phyloP scores from a whole-genome alignment of 2,329 filamentous ascomycete genomes.

The Aspergillus candidus region DNA sequence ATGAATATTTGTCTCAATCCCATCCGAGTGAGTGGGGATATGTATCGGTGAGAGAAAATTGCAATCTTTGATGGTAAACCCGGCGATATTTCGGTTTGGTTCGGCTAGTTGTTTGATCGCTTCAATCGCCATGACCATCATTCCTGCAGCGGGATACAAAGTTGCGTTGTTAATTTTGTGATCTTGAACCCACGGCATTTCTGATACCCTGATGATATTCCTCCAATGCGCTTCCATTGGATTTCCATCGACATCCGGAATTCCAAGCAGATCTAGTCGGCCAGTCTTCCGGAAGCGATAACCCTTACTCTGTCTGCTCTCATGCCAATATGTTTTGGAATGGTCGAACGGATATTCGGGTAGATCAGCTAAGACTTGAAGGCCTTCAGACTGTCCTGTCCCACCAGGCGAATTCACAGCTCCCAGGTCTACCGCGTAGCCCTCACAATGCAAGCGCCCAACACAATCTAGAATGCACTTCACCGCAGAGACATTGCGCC shows the following conservation, averaged over 20 bases:
- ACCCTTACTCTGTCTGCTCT: slow-evolving; percentile 17
- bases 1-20: neutral
- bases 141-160: slow-evolving; percentile 16
- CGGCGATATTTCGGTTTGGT: neutral
- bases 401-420: neutral
- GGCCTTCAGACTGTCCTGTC: too few relatives aligned
- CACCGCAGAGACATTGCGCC: neutral
- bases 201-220: slow-evolving; percentile 34
- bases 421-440: neutral
- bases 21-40: neutral
- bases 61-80: neutral
- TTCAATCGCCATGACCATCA: slow-evolving; percentile 15
- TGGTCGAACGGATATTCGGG: slow-evolving; percentile 40
- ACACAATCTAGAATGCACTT: neutral
- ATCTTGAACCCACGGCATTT: slow-evolving; percentile 40
- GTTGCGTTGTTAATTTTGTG: slow-evolving; percentile 27
- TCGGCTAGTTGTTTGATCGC: slow-evolving; percentile 10
- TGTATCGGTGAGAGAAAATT: neutral
- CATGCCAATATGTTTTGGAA: slow-evolving; percentile 32
- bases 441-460: neutral
- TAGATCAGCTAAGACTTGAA: slow-evolving; percentile 16
- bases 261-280: slow-evolving; percentile 13
- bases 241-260: slow-evolving; percentile 11
- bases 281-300: slow-evolving; percentile 11
- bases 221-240: slow-evolving; percentile 35